Conservation (phyloP, 441 rosid species). For the Corymbia citriodora region DNA sequence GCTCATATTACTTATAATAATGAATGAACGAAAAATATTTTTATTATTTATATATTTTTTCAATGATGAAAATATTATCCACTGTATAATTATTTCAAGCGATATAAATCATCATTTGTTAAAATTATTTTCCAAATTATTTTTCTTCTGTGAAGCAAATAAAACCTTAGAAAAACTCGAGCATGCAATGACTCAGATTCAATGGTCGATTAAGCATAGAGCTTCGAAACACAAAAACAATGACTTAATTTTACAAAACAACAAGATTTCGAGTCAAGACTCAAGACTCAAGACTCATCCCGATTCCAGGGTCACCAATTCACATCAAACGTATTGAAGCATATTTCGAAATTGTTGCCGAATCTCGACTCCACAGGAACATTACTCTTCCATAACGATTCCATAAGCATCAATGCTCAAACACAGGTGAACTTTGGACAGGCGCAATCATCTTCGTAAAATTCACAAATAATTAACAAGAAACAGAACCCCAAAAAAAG, state of each 20-base stretch:
- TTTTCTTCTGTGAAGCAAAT: fast-evolving
- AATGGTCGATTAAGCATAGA: neutral
- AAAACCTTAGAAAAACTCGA: neutral
- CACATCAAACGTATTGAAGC: neutral
- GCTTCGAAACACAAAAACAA: neutral
- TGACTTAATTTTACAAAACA: neutral
- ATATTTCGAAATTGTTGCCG: neutral
- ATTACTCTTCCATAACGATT: neutral
- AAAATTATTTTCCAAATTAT: neutral
- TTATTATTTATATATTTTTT: neutral
- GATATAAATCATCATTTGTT: fast-evolving
- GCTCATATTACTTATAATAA: neutral
- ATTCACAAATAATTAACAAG: neutral
- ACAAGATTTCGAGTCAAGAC: neutral
- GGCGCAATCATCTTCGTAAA: neutral
- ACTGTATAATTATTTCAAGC: fast-evolving
- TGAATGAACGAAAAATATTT: neutral
- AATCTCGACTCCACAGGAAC: neutral
- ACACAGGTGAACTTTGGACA: neutral
- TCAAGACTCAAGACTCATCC: neutral
- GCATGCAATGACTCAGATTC: neutral
- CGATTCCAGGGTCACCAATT: neutral
- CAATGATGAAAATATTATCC: fast-evolving
- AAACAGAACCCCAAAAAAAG: neutral
- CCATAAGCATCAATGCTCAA: neutral